These are phyloP conservation scores for Phytopythium litorale DNA, from an alignment of 352 stramenopile species.

Conservation along the genomic window DNA sequence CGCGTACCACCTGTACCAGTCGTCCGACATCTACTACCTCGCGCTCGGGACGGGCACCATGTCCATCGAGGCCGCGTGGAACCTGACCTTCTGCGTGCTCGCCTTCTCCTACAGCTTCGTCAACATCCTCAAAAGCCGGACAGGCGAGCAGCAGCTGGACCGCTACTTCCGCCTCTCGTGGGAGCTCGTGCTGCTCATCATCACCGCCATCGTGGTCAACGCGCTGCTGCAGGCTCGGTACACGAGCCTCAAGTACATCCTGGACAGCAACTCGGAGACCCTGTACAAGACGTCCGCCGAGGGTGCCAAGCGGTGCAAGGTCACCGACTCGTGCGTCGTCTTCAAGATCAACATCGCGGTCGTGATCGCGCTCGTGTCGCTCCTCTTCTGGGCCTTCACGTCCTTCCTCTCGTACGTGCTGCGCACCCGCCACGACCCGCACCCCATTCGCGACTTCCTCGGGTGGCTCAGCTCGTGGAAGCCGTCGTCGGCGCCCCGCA, in stretches of 20 bases:
- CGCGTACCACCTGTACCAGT: conserved; percentile 23
- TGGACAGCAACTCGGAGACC: conserved; percentile 17
- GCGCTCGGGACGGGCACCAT: conserved; percentile 30
- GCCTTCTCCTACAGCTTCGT: conserved; percentile 23
- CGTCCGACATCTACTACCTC: conserved; percentile 27
- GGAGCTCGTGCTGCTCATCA: conserved; percentile 21
- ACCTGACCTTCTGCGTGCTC: conserved; percentile 31
- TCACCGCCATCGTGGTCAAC: conserved; percentile 9
- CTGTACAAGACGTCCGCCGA: conserved; percentile 15
- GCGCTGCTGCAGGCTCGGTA: conserved; percentile 10
- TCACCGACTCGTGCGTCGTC: conserved; percentile 25
- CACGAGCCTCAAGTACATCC: conserved; percentile 17
- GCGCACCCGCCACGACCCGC: conserved; percentile 20
- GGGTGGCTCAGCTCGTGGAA: not conserved
- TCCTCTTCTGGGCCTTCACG: conserved; percentile 14
- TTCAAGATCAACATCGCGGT: conserved; percentile 8
- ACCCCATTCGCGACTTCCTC: conserved; percentile 7
- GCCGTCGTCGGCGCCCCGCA: not conserved
- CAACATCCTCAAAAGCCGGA: conserved; percentile 19
- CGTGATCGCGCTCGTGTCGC: conserved; percentile 14
- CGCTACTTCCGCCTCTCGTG: conserved; percentile 27
- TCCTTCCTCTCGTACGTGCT: conserved; percentile 18
- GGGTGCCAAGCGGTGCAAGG: conserved; percentile 19
- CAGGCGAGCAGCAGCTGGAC: conserved; percentile 24
- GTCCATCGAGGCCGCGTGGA: conserved; percentile 31